Conservation (phyloP, 768 basidiomycete species). For the Crucibulum laeve region DNA sequence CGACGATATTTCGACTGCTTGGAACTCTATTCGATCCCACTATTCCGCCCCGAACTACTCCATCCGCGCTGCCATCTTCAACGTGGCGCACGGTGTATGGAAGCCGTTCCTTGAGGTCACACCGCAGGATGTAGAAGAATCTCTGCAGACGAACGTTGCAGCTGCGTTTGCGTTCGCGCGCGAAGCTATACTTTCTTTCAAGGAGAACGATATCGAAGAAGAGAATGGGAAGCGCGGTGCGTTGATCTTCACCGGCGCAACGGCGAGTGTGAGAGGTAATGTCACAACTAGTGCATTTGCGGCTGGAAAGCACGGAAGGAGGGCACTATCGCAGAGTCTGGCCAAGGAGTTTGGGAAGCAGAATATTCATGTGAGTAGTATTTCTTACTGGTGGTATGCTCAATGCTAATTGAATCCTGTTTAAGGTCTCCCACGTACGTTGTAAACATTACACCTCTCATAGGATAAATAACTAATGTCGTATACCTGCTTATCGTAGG, state of each 20-base stretch:
- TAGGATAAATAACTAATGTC: constrained; percentile 1
- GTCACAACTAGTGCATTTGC: constrained; percentile 56
- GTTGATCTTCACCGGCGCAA: constrained; percentile 71
- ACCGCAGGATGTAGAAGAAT: constrained; percentile 48
- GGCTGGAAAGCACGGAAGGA: constrained; percentile 57
- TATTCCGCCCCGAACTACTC: constrained; percentile 45
- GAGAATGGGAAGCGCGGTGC: constrained; percentile 55
- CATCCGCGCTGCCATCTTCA: constrained; percentile 63
- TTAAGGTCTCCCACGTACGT: constrained; percentile 64
- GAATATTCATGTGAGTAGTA: constrained; percentile 57
- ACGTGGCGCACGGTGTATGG: constrained; percentile 53
- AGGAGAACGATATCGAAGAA: constrained; percentile 47
- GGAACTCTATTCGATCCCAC: constrained; percentile 37
- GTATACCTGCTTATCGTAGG: constrained; percentile 27
- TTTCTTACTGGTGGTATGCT: not conserved
- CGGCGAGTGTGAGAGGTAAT: constrained; percentile 63
- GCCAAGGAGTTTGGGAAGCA: constrained; percentile 72
- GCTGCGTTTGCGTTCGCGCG: constrained; percentile 63
- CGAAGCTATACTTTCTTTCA: constrained; percentile 55
- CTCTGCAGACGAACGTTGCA: constrained; percentile 47
- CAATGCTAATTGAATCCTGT: not conserved
- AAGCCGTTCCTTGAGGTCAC: constrained; percentile 66
- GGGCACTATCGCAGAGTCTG: constrained; percentile 66
- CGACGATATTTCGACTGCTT: constrained; percentile 45
- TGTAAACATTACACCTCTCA: not conserved